Percentiles rank a stretch among this genome's conserved stretches.
phyloP scores from a whole-genome alignment of 192 early-diverging fungal species.

The Backusella westeae region DNA sequence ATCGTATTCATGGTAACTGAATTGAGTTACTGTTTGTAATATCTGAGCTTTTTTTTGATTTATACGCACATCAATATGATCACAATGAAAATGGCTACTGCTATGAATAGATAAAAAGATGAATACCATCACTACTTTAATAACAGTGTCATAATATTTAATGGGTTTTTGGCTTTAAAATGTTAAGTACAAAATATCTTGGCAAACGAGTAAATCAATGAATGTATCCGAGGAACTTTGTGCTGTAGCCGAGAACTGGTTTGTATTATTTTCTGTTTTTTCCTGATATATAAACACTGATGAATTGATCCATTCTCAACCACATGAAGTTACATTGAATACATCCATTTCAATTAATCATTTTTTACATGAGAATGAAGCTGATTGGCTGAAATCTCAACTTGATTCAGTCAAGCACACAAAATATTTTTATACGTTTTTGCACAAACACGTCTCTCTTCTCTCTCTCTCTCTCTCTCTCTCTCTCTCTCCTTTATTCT shows the following conservation, averaged over 20 bases:
- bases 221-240: too few species aligned
- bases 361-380: neutral
- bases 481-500: neutral
- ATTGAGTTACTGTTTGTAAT: neutral
- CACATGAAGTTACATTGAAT: too few species aligned
- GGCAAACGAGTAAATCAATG: neutral
- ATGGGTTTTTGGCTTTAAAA: neutral
- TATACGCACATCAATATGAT: too few species aligned
- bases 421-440: neutral
- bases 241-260: neutral
- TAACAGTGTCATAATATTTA: too few species aligned
- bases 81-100: too few species aligned
- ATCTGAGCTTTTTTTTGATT: neutral
- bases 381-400: neutral
- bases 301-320: too few species aligned
- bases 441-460: neutral
- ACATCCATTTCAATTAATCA: too few species aligned
- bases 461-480: neutral
- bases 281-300: neutral
- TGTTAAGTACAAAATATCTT: neutral
- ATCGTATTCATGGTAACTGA: neutral
- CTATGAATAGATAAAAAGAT: too few species aligned
- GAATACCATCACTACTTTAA: too few species aligned
- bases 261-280: neutral
- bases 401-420: neutral